phyloP scores from a whole-genome alignment of 73 alveolate species.

The Stentor roeselii region DNA sequence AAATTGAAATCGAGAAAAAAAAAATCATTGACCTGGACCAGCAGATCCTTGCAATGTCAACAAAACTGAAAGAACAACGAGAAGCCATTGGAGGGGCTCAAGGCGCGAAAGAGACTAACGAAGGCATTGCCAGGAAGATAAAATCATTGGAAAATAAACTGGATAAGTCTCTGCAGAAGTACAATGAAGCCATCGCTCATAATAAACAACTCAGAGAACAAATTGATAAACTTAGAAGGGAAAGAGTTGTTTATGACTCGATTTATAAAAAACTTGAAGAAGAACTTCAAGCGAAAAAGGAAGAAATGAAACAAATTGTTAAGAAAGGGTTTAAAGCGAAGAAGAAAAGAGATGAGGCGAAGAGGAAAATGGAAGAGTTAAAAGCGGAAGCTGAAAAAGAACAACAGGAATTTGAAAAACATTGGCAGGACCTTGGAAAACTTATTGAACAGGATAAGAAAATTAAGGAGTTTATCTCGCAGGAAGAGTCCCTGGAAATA shows the following conservation, averaged over 20 bases:
- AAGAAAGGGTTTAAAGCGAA: slow-evolving; percentile 52
- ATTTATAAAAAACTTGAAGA: slow-evolving; percentile 42
- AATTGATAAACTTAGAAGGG: slow-evolving; percentile 76
- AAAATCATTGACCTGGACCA: slow-evolving; percentile 33
- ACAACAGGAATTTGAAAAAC: slow-evolving; percentile 63
- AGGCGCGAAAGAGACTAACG: slow-evolving; percentile 29
- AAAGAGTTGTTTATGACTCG: slow-evolving; percentile 46
- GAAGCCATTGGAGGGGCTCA: slow-evolving; percentile 25
- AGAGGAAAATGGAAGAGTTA: slow-evolving; percentile 56
- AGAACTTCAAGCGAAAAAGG: slow-evolving; percentile 41
- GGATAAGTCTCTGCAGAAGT: slow-evolving; percentile 64
- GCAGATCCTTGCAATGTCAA: not conserved
- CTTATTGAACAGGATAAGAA: slow-evolving; percentile 64
- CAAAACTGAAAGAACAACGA: slow-evolving; percentile 13
- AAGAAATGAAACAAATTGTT: slow-evolving; percentile 37
- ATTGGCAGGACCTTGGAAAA: slow-evolving; percentile 37
- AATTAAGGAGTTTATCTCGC: slow-evolving; percentile 59
- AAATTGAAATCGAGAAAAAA: slow-evolving; percentile 68
- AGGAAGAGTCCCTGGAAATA: slow-evolving; percentile 58
- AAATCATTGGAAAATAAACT: slow-evolving; percentile 72
- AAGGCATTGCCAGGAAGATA: slow-evolving; percentile 45
- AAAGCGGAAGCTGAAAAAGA: slow-evolving; percentile 75
- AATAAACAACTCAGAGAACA: slow-evolving; percentile 57
- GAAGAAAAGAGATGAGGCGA: slow-evolving; percentile 52
- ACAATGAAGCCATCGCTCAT: slow-evolving; percentile 66